phyloP scores from a whole-genome alignment of 2,329 filamentous ascomycete species.

The Samsoniella hepiali region DNA sequence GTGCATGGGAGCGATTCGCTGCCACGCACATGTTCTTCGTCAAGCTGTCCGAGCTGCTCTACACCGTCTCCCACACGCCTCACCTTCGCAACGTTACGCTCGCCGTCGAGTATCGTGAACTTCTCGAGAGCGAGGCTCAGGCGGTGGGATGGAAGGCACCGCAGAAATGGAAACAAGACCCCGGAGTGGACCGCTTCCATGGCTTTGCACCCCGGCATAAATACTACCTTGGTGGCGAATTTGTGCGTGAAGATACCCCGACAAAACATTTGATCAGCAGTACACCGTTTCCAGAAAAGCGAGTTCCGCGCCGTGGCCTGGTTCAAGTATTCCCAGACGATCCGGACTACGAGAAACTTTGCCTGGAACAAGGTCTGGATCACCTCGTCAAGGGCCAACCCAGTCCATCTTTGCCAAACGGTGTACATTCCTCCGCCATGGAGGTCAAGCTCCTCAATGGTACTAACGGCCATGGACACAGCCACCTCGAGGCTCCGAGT shows the following conservation, averaged over 20 bases:
- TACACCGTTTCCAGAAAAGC: conserved; percentile 52
- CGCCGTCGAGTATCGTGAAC: conserved; percentile 57
- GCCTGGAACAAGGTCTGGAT: conserved; percentile 54
- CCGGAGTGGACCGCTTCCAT: conserved; percentile 48
- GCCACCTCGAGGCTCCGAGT: conserved; percentile 23
- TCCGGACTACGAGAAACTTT: conserved; percentile 54
- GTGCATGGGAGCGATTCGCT: conserved; percentile 52
- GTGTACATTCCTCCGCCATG: conserved; percentile 45
- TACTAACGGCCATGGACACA: conserved; percentile 21
- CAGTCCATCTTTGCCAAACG: conserved; percentile 45
- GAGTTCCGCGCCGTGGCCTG: conserved; percentile 54
- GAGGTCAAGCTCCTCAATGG: conserved; percentile 30
- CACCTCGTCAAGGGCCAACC: conserved; percentile 49
- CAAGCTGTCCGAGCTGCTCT: conserved; percentile 59
- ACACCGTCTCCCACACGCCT: conserved; percentile 53
- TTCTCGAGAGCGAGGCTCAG: conserved; percentile 49
- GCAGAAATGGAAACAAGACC: conserved; percentile 59
- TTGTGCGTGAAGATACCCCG: conserved; percentile 51
- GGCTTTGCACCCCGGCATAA: conserved; percentile 56
- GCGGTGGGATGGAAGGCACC: conserved; percentile 39
- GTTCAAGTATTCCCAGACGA: conserved; percentile 53
- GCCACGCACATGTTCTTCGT: conserved; percentile 64
- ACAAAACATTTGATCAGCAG: conserved; percentile 46
- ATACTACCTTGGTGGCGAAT: conserved; percentile 55
- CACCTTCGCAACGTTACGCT: conserved; percentile 57